Evolutionary conservation across 148 eudicot species (phyloP), one percentile per base, ranked within the genome.

Genomic region (Dysphania ambrosioides): DNA sequence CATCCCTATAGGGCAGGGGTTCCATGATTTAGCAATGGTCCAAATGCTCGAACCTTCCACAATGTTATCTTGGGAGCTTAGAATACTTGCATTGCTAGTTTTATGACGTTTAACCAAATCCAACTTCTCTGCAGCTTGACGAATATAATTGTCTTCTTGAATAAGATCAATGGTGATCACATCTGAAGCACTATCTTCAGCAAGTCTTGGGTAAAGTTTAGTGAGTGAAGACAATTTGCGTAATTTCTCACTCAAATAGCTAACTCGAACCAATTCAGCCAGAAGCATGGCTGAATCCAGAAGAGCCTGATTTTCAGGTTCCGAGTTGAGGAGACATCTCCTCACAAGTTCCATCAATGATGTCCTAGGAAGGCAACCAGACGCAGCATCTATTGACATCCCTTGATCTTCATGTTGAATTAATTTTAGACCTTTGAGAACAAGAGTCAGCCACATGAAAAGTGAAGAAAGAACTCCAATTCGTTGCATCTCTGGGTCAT

Each of bases 1-100:
- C 97, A 86, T 88, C 44, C 98, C 97, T 49, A 94, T 87, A 0
- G 96, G 93, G 49, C 97, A 91, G 38, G 90, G 78, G 12, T 87
- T 94, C 98, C 97, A 94, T 49, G 91, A 86, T 66, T 88, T 87
- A 11, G 82, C 85, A 66, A 88, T 77, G 30, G 70, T 56, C 98
- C 98, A 94, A 75, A 74, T 76, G 57, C 63, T 75, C 23, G 70
- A 72, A 12, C 60, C 77, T 63, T 38, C 77, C 31, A 27, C 21
- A 66, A 38, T 75, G 6, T 74, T 71, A 19, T 79, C 77, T 23
- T 58, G 61, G 10, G 74, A 57, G 67, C 65, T 76, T 38, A 55
- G 41, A 72, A 70, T 30, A 29, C 44, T 77, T 68, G 80, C 49
- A 13, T 44, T 81, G 70, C 79, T 74, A 68, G 18, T 31, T 67